Conservation (phyloP, 2,329 filamentous ascomycete species). For the Bertia moriformis region DNA sequence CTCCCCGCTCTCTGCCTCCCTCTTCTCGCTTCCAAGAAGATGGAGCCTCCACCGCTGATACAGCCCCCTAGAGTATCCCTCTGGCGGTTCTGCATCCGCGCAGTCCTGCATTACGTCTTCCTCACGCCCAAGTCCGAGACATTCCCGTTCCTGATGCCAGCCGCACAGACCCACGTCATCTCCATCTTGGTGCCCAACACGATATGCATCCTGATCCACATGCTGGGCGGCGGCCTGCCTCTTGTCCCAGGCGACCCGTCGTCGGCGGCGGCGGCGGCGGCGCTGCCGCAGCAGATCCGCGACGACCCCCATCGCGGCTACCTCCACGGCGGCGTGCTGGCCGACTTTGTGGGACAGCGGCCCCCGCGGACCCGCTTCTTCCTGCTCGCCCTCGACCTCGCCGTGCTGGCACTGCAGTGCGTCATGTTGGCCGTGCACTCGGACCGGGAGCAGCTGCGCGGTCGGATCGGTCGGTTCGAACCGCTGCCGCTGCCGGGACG, state of each 20-base stretch:
- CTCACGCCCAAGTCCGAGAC: conserved; percentile 46
- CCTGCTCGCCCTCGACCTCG: conserved; percentile 37
- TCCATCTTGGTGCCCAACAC: conserved; percentile 42
- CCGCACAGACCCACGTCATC: conserved; percentile 38
- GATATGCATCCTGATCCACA: conserved; percentile 44
- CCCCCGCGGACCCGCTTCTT: conserved; percentile 40
- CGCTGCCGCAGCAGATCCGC: conserved; percentile 36
- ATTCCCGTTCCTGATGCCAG: conserved; percentile 38
- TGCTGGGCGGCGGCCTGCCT: no score
- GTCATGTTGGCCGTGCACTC: conserved; percentile 49
- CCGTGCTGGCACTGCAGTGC: conserved; percentile 42
- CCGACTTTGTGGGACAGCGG: conserved; percentile 55
- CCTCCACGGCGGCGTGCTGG: conserved; percentile 50
- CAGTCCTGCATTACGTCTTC: conserved; percentile 45
- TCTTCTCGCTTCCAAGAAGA: not conserved
- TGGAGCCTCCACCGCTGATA: conserved; percentile 2
- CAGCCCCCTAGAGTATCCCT: conserved; percentile 53
- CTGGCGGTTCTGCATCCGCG: conserved; percentile 43
- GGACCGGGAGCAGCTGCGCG: conserved; percentile 40
- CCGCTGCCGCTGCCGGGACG: no score
- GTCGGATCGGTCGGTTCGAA: conserved; percentile 25
- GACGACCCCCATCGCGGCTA: conserved; percentile 51
- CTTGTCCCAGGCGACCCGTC: no score
- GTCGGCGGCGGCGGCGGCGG: no score
- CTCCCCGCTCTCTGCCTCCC: not conserved